Evolutionary conservation across 1,139 yeast species (phyloP), one percentile per base, ranked within the genome.

Genomic region (Fermentozyma sake): DNA sequence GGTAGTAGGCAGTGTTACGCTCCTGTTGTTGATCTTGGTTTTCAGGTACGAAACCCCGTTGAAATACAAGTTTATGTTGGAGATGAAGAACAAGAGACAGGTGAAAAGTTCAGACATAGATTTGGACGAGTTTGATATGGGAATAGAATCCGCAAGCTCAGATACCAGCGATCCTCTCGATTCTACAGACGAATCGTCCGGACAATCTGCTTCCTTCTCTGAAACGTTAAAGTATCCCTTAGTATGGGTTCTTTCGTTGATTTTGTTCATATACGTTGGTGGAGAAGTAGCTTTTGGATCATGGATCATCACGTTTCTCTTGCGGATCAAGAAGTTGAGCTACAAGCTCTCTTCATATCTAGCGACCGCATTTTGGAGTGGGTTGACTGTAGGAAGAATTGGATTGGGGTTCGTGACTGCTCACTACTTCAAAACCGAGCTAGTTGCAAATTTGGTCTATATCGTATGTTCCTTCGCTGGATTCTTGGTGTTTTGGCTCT

Each of bases 201-300:
- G n/a, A n/a, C 30, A 30, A 13, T 22, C 38, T 5, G 41, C 37
- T 9, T 41, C 51, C 18, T 35, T 68, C 8, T 27, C 35, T 3
- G 60, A 56, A 17, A 54, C 73, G 7, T 27, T 77, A 11, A 52
- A 48, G 20, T 66, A 70, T 27, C 66, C 59, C 18, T 48, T 67
- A 13, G 68, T 78, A 7, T 53, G 72, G 51, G 43, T 66, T 11
- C 69, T 75, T 40, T 60, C 85, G 1, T 18, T 58, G 0, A 62
- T 68, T 27, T 49, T 80, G 23, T 79, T 79, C 47, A 45, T 74
- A 7, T 79, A 79, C 41, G 68, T 79, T 17, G 89, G 91, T 3
- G 75, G 76, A 5, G 87, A 79, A 46, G 69, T 72, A n/a, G 68
- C 81, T 3, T 72, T 80, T 35, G 87, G 85, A 0, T 61, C 79